A percentile compares a stretch with the other conserved stretches of the same genome.
Conservation (phyloP, 352 stramenopile species). For the Phytopythium ostracodes region DNA sequence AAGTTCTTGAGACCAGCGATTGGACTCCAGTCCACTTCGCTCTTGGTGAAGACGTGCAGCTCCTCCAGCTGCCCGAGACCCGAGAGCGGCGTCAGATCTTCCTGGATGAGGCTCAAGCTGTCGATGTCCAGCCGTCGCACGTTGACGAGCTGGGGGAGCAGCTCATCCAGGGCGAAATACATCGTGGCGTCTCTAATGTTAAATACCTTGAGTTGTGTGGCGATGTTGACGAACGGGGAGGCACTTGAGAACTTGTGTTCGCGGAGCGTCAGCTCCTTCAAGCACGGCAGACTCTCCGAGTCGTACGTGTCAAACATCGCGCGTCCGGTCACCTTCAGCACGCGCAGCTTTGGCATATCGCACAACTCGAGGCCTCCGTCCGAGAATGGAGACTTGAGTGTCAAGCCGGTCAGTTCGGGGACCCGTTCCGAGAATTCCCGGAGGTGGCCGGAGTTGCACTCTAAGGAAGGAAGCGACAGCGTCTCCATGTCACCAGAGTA, state of each 20-base stretch:
- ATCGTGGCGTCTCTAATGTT: background rate
- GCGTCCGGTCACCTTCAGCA: background rate
- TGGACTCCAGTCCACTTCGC: background rate
- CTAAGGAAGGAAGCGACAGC: background rate
- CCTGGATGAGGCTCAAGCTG: background rate
- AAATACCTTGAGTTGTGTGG: background rate
- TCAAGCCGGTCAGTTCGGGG: background rate
- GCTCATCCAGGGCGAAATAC: background rate
- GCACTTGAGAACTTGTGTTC: background rate
- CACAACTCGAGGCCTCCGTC: background rate
- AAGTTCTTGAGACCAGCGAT: background rate
- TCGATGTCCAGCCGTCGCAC: background rate
- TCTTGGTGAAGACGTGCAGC: background rate
- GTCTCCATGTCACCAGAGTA: background rate
- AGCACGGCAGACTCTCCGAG: background rate
- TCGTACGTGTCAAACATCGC: background rate
- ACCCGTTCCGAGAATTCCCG: background rate
- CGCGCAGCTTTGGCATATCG: background rate
- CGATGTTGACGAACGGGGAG: background rate
- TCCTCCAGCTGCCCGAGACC: background rate
- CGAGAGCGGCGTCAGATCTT: background rate
- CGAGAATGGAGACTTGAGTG: background rate
- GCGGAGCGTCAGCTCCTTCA: background rate
- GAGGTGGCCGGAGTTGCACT: background rate
- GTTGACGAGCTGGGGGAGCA: background rate